phyloP scores from a whole-genome alignment of 1,284 basidiomycete species.

The Tremellales sp. region DNA sequence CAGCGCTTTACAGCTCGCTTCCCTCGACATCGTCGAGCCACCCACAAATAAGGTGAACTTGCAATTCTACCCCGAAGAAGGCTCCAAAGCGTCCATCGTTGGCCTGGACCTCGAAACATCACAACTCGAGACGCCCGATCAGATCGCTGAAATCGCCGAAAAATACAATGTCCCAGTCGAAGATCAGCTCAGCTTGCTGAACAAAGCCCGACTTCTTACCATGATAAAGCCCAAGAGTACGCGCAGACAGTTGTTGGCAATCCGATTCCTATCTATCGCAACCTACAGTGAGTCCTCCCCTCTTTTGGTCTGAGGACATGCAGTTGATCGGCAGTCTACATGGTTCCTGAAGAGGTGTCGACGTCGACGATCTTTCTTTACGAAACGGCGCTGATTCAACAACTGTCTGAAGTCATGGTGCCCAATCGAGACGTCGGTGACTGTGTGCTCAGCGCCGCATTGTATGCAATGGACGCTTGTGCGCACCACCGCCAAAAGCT shows the following conservation, averaged over 20 bases:
- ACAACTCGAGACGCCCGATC: slow-evolving; percentile 42
- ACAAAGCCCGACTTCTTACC: slow-evolving; percentile 77
- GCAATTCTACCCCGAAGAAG: slow-evolving; percentile 12
- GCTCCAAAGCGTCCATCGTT: slow-evolving; percentile 8
- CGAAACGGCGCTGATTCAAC: slow-evolving; percentile 83
- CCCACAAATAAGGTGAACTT: not conserved
- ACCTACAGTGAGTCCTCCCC: slow-evolving; percentile 58
- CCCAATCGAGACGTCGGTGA: slow-evolving; percentile 54
- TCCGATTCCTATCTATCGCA: slow-evolving; percentile 81
- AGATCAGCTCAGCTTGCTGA: slow-evolving; percentile 85
- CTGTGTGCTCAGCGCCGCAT: slow-evolving; percentile 72
- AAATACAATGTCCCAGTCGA: slow-evolving; percentile 70
- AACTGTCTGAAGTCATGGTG: slow-evolving; percentile 84
- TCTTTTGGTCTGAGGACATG: no score
- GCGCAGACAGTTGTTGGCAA: slow-evolving; percentile 73
- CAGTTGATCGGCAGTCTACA: slow-evolving; percentile 60
- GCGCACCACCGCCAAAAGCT: slow-evolving; percentile 77
- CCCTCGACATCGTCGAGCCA: slow-evolving; percentile 1
- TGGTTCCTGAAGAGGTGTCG: slow-evolving; percentile 68
- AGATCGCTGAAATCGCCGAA: slow-evolving; percentile 71
- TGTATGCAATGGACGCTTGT: slow-evolving; percentile 85
- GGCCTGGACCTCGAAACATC: slow-evolving; percentile 33
- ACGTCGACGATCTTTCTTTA: slow-evolving; percentile 78
- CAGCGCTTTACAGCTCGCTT: not conserved
- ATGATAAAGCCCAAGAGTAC: slow-evolving; percentile 58